Conservation (phyloP, 306 rosid genomes). For the Argentina anserina region DNA sequence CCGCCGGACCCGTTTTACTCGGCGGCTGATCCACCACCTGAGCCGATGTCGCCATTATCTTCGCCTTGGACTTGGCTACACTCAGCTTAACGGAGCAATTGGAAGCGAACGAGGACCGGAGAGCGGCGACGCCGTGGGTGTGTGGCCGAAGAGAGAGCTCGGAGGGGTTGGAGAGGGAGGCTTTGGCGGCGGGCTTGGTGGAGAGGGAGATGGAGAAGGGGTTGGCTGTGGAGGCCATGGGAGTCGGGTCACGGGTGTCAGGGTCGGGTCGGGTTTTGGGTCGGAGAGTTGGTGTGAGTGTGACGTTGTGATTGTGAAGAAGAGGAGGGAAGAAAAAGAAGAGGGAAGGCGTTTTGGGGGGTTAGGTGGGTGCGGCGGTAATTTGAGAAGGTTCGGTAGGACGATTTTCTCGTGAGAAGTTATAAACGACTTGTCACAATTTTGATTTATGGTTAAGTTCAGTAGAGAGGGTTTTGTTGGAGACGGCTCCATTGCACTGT, state of each 20-base stretch:
- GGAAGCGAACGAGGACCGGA: slow-evolving; percentile 21
- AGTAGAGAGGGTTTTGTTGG: no score
- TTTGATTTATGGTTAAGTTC: no score
- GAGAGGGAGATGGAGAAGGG: slow-evolving; percentile 43
- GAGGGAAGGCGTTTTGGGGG: not conserved
- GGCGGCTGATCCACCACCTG: slow-evolving; percentile 63
- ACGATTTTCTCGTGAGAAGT: not conserved
- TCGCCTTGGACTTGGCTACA: slow-evolving; percentile 23
- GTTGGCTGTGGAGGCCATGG: slow-evolving; percentile 54
- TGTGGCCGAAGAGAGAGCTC: slow-evolving; percentile 27
- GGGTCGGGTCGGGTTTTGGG: not conserved
- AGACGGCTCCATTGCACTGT: no score
- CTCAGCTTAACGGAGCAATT: slow-evolving; percentile 20
- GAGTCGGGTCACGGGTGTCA: not conserved
- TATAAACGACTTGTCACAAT: no score
- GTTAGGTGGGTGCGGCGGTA: slow-evolving; percentile 15
- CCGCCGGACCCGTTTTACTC: slow-evolving; percentile 22
- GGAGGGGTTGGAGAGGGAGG: slow-evolving; percentile 14
- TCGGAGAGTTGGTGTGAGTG: slow-evolving; percentile 33
- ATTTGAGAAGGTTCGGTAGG: slow-evolving; percentile 5
- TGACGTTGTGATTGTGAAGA: not conserved
- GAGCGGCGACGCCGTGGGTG: slow-evolving; percentile 26
- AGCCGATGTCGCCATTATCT: slow-evolving; percentile 52
- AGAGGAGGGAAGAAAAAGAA: slow-evolving; percentile 2
- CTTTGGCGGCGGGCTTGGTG: slow-evolving; percentile 27